These are phyloP conservation scores for Sugiyamaella xylanicola DNA, from an alignment of 1,139 yeast species.

Conservation along the genomic window DNA sequence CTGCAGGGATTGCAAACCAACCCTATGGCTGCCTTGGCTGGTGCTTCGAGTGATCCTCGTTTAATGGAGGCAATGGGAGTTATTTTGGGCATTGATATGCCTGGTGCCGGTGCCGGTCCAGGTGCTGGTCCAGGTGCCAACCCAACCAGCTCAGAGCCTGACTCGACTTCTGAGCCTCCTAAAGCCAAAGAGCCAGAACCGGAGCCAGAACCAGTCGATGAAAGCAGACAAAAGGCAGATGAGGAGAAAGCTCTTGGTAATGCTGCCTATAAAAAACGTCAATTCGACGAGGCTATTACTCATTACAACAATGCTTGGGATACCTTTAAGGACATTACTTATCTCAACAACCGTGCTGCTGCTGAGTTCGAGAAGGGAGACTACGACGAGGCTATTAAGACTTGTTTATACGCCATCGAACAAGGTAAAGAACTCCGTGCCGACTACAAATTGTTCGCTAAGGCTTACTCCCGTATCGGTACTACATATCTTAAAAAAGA, in stretches of 20 bases:
- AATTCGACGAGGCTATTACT: constrained; percentile 91
- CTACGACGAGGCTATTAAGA: constrained; percentile 75
- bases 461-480: constrained; percentile 92
- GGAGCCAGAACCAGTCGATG: constrained; percentile 41
- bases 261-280: constrained; percentile 76
- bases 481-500: constrained; percentile 74
- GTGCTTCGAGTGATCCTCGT: constrained; percentile 77
- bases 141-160: constrained; percentile 32
- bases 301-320: constrained; percentile 88
- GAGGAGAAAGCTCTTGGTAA: constrained; percentile 85
- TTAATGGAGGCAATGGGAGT: constrained; percentile 88
- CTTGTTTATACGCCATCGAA: constrained; percentile 82
- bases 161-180: constrained; percentile 32
- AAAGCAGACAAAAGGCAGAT: constrained; percentile 63
- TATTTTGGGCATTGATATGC: constrained; percentile 74
- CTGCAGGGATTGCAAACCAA: constrained; percentile 65
- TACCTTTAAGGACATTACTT: constrained; percentile 80
- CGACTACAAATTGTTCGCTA: constrained; percentile 89
- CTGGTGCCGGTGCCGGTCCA: constrained; percentile 34
- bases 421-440: constrained; percentile 89
- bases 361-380: constrained; percentile 97
- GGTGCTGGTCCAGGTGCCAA: constrained; percentile 32
- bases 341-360: constrained; percentile 94
- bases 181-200: constrained; percentile 32
- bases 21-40: constrained; percentile 65